Percentiles rank a stretch among this genome's conserved stretches.
These are phyloP conservation scores for Isochrysis galbana DNA, from an alignment of 78 protist species.

Conservation along the genomic window DNA sequence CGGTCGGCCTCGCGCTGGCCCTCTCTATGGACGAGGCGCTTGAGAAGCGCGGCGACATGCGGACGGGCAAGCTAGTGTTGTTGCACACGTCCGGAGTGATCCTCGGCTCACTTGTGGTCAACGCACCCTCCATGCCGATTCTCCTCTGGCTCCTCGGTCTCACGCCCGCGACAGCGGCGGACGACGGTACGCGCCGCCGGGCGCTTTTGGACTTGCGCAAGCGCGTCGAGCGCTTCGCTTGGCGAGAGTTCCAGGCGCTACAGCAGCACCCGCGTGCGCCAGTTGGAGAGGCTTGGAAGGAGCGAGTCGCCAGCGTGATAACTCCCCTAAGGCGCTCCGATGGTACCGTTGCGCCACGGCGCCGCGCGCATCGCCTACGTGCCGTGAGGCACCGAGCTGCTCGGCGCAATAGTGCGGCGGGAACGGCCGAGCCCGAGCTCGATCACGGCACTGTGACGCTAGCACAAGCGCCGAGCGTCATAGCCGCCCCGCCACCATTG, in stretches of 20 bases:
- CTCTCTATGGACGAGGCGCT: constrained; percentile 11
- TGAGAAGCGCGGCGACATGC: background rate
- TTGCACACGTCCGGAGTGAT: constrained; percentile 48
- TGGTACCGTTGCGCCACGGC: too few species aligned
- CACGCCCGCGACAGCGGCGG: background rate
- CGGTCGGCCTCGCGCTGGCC: constrained; percentile 64
- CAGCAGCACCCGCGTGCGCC: background rate
- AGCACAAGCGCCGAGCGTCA: too few species aligned
- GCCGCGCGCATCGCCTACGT: too few species aligned
- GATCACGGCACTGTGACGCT: too few species aligned
- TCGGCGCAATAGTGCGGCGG: too few species aligned
- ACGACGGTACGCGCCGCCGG: background rate
- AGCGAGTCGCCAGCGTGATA: background rate
- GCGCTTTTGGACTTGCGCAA: background rate
- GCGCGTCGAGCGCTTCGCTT: background rate
- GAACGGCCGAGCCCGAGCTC: too few species aligned
- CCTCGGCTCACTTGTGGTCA: constrained; percentile 48
- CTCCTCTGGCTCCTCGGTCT: background rate
- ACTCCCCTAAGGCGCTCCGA: too few species aligned
- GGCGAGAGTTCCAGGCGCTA: background rate
- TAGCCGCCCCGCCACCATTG: too few species aligned
- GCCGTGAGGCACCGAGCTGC: too few species aligned
- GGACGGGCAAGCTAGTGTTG: constrained; percentile 12
- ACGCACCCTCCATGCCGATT: constrained; percentile 9
- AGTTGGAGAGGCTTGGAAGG: background rate